Base-by-base conservation (phyloP, 805 yeast genomes). In the Ogataea wickerhamii region DNA sequence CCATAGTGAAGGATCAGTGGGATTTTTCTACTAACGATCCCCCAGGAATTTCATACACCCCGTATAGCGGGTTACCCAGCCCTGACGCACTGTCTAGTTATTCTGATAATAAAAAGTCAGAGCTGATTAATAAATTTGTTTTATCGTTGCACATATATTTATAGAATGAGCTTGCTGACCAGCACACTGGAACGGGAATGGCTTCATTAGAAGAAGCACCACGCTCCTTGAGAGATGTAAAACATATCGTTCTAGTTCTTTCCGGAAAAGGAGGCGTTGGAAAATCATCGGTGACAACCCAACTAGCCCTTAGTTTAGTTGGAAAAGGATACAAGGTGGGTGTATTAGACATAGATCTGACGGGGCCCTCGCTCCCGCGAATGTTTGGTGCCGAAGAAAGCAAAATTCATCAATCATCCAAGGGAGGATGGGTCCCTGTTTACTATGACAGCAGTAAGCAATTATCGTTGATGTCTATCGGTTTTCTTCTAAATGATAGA, bases 191-290 rank as follows among this genome's bases (percentile, higher is more conserved):
- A n/a, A n/a, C n/a, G n/a, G 4, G 12, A 23, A 43, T 43, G 47
- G 24, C 47, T 40, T 24, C 49, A 8, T 28, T 41, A 14, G 45
- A 42, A 25, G 61, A 57, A 17, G 38, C 35, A 27, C 60, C 67
- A 5, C 45, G 41, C n/a, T 56, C 64, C 2, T 32, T 61, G 19
- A 41, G 44, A 18, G 66, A 73, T 35, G 81, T 91, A 22, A 79
- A 80, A 50, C 95, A 91, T 57, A 78, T 93, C 4, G 58, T 88
- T 3, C 70, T 93, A 24, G 80, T 93, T 8, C 74, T 93, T 3
- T 87, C 96, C 0, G 99, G 97, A 1, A 88, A 88, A 60, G 97
- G 97, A 20, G 97, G 98, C 18, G 98, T 93, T 1, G 98, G 98
- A 2, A 93, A 93, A 58, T 87, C 96, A 10, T 87, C 97, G 0